Evolutionary conservation across 129 eudicot species (phyloP).

Genomic region (Lonicera japonica): DNA sequence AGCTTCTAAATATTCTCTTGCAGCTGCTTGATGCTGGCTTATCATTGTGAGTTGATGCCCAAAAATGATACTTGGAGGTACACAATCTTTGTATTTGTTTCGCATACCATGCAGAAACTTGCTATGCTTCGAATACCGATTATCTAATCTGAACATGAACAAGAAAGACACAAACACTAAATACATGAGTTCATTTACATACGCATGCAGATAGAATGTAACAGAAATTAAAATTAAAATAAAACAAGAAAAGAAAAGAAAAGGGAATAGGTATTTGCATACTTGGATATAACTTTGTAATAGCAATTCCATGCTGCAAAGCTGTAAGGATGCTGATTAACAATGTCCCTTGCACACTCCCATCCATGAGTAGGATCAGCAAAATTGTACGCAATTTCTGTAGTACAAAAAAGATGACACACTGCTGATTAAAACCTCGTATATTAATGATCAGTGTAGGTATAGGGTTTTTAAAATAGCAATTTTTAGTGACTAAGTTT

Average conservation of each 20-base stretch:
- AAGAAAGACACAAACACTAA: background rate
- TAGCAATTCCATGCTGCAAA: constrained; percentile 94
- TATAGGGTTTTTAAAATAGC: background rate
- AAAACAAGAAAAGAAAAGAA: constrained; percentile 5
- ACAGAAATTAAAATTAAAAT: too few relatives aligned
- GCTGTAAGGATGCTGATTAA: constrained; percentile 76
- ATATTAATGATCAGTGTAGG: background rate
- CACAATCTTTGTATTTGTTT: constrained; percentile 47
- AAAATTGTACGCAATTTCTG: constrained; percentile 68
- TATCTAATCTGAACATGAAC: constrained; percentile 40
- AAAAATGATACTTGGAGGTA: constrained; percentile 65
- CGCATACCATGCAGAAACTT: constrained; percentile 64
- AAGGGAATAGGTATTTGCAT: constrained; percentile 3
- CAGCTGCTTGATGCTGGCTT: constrained; percentile 88
- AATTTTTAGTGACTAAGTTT: background rate
- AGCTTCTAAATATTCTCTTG: constrained; percentile 77
- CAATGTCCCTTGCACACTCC: constrained; percentile 76
- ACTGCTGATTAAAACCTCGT: constrained; percentile 1
- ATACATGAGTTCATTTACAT: background rate
- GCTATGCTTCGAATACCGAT: constrained; percentile 42
- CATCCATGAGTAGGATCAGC: constrained; percentile 81
- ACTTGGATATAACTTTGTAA: constrained; percentile 75
- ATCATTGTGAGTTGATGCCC: constrained; percentile 71
- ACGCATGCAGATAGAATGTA: background rate
- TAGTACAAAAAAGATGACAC: constrained; percentile 11